These are phyloP conservation scores for Dictyostelium intermedium DNA, from an alignment of 78 protist genomes.

Conservation along the genomic window DNA sequence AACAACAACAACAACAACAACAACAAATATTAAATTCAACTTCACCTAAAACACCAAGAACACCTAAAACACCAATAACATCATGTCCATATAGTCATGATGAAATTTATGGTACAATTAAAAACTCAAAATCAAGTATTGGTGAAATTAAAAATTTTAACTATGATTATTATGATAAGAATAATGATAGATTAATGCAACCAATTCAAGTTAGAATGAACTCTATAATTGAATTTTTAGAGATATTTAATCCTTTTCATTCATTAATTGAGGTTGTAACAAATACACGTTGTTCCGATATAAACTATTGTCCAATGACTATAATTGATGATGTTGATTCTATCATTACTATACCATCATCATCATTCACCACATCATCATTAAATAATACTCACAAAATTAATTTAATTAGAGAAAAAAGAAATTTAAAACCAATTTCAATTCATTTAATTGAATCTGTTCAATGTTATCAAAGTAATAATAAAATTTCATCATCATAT, in stretches of 20 bases:
- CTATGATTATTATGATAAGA: not conserved
- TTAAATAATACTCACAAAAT: not conserved
- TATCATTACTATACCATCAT: not conserved
- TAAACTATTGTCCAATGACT: constrained; percentile 47
- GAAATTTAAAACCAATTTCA: not conserved
- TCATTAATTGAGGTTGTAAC: not conserved
- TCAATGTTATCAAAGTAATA: not conserved
- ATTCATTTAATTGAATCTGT: not conserved
- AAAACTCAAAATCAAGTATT: not conserved
- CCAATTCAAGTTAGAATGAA: not conserved
- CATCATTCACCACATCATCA: no score
- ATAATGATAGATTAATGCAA: constrained; percentile 19
- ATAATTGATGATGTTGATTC: not conserved
- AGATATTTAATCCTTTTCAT: constrained; percentile 40
- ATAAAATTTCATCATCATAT: constrained; percentile 12
- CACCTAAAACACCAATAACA: not conserved
- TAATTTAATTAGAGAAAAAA: not conserved
- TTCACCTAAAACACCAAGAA: not conserved
- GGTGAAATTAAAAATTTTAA: constrained; percentile 9
- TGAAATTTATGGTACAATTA: not conserved
- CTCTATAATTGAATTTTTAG: not conserved
- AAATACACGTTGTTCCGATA: constrained; percentile 39
- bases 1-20: not conserved
- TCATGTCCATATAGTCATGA: not conserved
- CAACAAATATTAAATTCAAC: not conserved